Percentiles rank a stretch among this genome's conserved stretches.
Evolutionary conservation across 2,329 filamentous ascomycete genomes (phyloP).

Genomic region (Fusarium sp.): DNA sequence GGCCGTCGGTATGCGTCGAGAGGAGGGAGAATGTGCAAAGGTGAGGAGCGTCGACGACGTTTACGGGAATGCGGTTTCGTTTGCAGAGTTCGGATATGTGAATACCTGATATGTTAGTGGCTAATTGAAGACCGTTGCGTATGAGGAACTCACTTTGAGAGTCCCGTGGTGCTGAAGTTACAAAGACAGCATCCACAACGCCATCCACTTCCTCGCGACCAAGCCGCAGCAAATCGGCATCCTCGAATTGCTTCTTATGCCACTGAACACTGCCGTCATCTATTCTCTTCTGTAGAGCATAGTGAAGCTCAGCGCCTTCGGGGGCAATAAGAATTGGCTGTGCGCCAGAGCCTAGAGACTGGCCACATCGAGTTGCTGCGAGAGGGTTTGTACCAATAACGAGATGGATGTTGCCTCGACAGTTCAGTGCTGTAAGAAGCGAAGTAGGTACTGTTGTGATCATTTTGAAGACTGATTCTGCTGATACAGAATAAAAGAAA

Average conservation of each 20-base stretch:
- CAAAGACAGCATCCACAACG: conserved; percentile 93
- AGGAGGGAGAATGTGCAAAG: conserved; percentile 92
- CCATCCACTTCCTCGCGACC: conserved; percentile 83
- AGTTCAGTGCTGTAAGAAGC: conserved; percentile 80
- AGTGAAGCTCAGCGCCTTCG: conserved; percentile 69
- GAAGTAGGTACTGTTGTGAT: conserved; percentile 52
- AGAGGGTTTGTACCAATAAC: conserved; percentile 89
- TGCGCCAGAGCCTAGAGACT: conserved; percentile 86
- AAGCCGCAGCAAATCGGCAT: conserved; percentile 78
- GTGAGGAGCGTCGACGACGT: conserved; percentile 87
- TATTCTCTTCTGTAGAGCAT: conserved; percentile 71
- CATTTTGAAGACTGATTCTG: conserved; percentile 20
- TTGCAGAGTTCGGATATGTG: conserved; percentile 82
- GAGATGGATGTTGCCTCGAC: conserved; percentile 80
- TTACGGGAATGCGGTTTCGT: conserved; percentile 87
- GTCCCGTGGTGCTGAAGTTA: conserved; percentile 72
- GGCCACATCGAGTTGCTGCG: conserved; percentile 84
- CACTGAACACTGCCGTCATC: conserved; percentile 76
- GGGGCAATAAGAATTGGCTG: conserved; percentile 83
- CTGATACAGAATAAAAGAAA: conserved; percentile 17
- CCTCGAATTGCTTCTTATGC: conserved; percentile 74
- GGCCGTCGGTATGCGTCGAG: conserved; percentile 89
- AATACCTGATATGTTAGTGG: conserved; percentile 58
- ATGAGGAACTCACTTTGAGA: conserved; percentile 53
- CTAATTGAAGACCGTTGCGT: background rate